Percentiles rank a stretch among this genome's conserved stretches.
These are phyloP conservation scores for Apiospora aurea DNA, from an alignment of 2,329 filamentous ascomycete species.

Conservation along the genomic window DNA sequence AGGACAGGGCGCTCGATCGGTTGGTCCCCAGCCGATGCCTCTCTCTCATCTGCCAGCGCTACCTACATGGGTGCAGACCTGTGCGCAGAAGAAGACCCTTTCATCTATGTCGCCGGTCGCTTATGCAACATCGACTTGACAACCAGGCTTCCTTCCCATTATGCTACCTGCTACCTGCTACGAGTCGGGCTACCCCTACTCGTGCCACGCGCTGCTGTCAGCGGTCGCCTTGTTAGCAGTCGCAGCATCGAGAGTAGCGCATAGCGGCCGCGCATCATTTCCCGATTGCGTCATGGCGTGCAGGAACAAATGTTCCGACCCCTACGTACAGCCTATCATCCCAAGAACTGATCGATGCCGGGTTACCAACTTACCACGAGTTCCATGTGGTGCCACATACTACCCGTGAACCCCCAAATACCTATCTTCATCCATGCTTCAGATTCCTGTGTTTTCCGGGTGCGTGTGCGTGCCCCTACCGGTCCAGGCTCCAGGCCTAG, in stretches of 20 bases:
- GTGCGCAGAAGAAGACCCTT: background rate
- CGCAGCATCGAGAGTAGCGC: slow-evolving; percentile 9
- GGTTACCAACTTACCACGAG: slow-evolving; percentile 3
- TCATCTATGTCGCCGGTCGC: background rate
- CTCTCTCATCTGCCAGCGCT: background rate
- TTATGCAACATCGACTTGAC: background rate
- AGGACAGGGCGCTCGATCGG: slow-evolving; percentile 8
- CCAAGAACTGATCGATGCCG: slow-evolving; percentile 5
- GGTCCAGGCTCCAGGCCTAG: background rate
- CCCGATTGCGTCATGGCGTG: background rate
- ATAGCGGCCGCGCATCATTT: slow-evolving; percentile 5
- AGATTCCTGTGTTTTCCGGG: background rate
- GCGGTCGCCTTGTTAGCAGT: background rate
- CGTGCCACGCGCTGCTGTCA: background rate
- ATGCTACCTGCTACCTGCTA: background rate
- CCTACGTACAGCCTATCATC: background rate
- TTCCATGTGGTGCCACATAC: background rate
- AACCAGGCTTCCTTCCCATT: background rate
- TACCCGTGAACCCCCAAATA: background rate
- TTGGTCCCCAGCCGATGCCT: background rate
- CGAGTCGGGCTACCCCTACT: background rate
- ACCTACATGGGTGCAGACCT: background rate
- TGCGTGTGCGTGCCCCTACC: background rate
- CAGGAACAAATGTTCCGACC: slow-evolving; percentile 19
- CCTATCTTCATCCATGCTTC: slow-evolving; percentile 1